Base-by-base conservation (phyloP, 345 rosid genomes). In the Erucastrum elatum region DNA sequence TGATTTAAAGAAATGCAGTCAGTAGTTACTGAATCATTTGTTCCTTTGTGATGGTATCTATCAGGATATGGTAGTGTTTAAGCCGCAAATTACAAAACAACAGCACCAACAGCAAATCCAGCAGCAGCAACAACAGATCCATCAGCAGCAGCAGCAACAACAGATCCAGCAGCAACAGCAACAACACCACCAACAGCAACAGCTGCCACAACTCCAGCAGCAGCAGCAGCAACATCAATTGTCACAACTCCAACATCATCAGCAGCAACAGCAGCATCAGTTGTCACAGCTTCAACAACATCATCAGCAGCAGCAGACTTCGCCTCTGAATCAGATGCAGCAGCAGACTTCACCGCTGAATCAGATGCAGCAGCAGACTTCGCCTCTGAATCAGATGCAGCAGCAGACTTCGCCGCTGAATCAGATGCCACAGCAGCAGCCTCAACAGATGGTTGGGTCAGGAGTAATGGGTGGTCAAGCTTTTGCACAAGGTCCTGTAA, bases 41-140 rank as follows among this genome's bases (percentile, higher is more conserved):
- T 64, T 21, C 37, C 46, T 46, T 2, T 80, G 76, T 56, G 61
- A 31, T 75, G 64, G 31, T 44, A n/a, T 63, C 8, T 41, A n/a
- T 64, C 85, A 94, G 98, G 98, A 95, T 84, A 90, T 93, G 99
- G 99, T 91, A 72, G 97, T 91, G 61, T 95, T 95, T 75, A 91
- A 88, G 83, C 97, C 98, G 0, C 96, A 95, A 85, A 85, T 90
- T 77, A 76, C 94, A 4, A 91, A 87, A 8, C 86, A 75, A 2
- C 83, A 65, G 4, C 84, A 72, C 46, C 84, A 70, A 13, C 80
- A 70, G 5, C 73, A 31, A 12, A 85, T 78, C 21, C 85, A 39
- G 12, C 87, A 70, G 17, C 84, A 76, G 1, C 83, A 72, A 33
- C 83, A 80, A 60, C 76, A 58, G 6, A 46, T 46, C 0, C 77